These are phyloP conservation scores for Ceratocystis lukuohia DNA, from an alignment of 2,329 filamentous ascomycete genomes.

Conservation along the genomic window DNA sequence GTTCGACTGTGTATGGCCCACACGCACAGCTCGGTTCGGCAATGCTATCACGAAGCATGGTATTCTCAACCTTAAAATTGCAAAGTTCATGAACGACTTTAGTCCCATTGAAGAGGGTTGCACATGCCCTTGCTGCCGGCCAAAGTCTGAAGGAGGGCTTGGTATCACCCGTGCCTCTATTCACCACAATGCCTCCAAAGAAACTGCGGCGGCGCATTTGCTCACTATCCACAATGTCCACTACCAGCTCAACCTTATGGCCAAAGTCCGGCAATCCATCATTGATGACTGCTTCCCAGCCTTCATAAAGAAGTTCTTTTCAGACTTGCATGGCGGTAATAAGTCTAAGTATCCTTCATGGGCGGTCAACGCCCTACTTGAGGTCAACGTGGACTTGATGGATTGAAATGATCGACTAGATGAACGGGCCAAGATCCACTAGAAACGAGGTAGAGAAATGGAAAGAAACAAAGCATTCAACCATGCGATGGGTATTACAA, in stretches of 20 bases:
- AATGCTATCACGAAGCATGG: slow-evolving; percentile 77
- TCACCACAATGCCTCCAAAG: slow-evolving; percentile 82
- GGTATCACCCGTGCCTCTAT: slow-evolving; percentile 81
- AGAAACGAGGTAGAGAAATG: not conserved
- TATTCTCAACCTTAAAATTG: slow-evolving; percentile 71
- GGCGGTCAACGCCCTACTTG: slow-evolving; percentile 66
- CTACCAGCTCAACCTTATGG: slow-evolving; percentile 80
- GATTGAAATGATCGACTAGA: slow-evolving; percentile 16
- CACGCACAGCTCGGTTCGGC: slow-evolving; percentile 86
- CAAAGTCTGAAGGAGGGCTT: slow-evolving; percentile 52
- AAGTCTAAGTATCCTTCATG: slow-evolving; percentile 62
- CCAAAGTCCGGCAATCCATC: slow-evolving; percentile 58
- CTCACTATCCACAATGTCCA: slow-evolving; percentile 93
- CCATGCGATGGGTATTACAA: not conserved
- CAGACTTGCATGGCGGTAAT: slow-evolving; percentile 44
- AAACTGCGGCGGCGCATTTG: slow-evolving; percentile 76
- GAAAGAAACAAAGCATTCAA: not conserved
- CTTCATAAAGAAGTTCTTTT: slow-evolving; percentile 70
- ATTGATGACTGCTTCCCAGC: slow-evolving; percentile 66
- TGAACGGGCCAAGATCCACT: not conserved
- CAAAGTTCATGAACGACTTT: slow-evolving; percentile 66
- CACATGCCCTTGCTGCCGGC: slow-evolving; percentile 62
- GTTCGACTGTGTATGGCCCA: slow-evolving; percentile 99
- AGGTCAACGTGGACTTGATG: slow-evolving; percentile 67
- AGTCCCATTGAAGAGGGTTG: slow-evolving; percentile 72